These are phyloP conservation scores for Karstenula rhodostoma DNA, from an alignment of 2,329 filamentous ascomycete genomes.

Conservation along the genomic window DNA sequence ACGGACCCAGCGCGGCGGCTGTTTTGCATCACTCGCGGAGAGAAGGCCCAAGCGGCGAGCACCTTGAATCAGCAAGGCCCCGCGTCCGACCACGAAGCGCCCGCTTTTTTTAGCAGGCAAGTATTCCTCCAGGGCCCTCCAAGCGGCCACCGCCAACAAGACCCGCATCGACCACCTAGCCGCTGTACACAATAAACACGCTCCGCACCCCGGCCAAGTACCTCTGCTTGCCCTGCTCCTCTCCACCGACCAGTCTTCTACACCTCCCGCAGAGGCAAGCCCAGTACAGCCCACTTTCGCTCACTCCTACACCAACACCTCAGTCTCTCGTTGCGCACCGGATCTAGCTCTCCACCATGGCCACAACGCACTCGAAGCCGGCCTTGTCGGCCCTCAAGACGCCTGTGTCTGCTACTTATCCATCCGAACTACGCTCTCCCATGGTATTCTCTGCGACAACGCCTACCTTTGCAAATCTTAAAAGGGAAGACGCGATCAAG, in stretches of 20 bases:
- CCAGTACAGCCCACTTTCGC: slow-evolving; percentile 18
- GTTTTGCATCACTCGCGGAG: slow-evolving; percentile 35
- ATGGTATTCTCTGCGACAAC: slow-evolving; percentile 60
- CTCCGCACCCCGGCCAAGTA: slow-evolving; percentile 34
- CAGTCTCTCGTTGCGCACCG: slow-evolving; percentile 43
- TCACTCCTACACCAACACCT: slow-evolving; percentile 26
- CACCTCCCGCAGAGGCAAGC: slow-evolving; percentile 16
- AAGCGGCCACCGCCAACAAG: slow-evolving; percentile 44
- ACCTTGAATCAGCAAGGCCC: slow-evolving; percentile 29
- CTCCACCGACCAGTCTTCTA: slow-evolving; percentile 36
- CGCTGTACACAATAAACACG: slow-evolving; percentile 45
- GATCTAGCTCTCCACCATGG: slow-evolving; percentile 41
- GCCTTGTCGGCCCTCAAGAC: slow-evolving; percentile 56
- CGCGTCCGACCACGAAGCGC: slow-evolving; percentile 29
- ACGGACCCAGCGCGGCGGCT: slow-evolving; percentile 32
- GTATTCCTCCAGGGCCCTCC: slow-evolving; percentile 32
- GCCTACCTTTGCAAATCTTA: slow-evolving; percentile 65
- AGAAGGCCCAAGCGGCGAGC: slow-evolving; percentile 19
- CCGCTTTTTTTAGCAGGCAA: slow-evolving; percentile 42
- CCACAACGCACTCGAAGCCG: slow-evolving; percentile 53
- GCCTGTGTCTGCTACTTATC: slow-evolving; percentile 68
- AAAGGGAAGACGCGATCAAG: slow-evolving; percentile 70
- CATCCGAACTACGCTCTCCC: slow-evolving; percentile 68
- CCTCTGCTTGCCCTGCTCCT: slow-evolving; percentile 29
- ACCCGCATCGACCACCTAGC: slow-evolving; percentile 35